These are phyloP conservation scores for Rhizopogon roseolus DNA, from an alignment of 768 basidiomycete genomes.

Conservation along the genomic window DNA sequence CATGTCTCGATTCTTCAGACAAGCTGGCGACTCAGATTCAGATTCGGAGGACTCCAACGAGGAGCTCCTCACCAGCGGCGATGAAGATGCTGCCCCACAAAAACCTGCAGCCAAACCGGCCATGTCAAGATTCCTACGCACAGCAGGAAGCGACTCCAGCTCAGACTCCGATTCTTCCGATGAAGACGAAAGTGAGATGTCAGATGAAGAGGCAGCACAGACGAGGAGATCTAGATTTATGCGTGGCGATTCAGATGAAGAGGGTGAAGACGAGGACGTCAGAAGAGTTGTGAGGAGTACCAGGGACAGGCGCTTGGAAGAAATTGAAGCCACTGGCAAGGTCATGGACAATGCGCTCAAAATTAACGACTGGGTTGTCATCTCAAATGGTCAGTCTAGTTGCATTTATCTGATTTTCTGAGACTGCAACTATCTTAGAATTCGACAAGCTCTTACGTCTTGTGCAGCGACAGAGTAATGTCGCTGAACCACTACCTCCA, in stretches of 20 bases:
- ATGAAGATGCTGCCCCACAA: conserved; percentile 51
- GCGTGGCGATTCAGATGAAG: conserved; percentile 43
- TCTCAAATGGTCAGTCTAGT: conserved; percentile 67
- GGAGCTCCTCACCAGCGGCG: conserved; percentile 67
- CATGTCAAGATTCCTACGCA: conserved; percentile 78
- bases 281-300: conserved; percentile 75
- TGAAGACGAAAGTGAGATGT: conserved; percentile 46
- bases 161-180: conserved; percentile 54
- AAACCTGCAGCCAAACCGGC: conserved; percentile 39
- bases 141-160: conserved; percentile 52
- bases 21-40: conserved; percentile 77
- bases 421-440: conserved; percentile 44
- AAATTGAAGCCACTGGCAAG: conserved; percentile 92
- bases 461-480: conserved; percentile 81
- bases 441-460: conserved; percentile 94
- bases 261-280: conserved; percentile 64
- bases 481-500: conserved; percentile 81
- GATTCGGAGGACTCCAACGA: conserved; percentile 72
- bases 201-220: conserved; percentile 31
- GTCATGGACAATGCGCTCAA: conserved; percentile 91
- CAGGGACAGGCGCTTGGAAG: conserved; percentile 85
- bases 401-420: neutral
- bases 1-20: conserved; percentile 90
- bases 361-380: conserved; percentile 95
- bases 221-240: conserved; percentile 40